phyloP scores from a whole-genome alignment of 805 yeast species.

The Hemisphaericaspora nanyangensis region DNA sequence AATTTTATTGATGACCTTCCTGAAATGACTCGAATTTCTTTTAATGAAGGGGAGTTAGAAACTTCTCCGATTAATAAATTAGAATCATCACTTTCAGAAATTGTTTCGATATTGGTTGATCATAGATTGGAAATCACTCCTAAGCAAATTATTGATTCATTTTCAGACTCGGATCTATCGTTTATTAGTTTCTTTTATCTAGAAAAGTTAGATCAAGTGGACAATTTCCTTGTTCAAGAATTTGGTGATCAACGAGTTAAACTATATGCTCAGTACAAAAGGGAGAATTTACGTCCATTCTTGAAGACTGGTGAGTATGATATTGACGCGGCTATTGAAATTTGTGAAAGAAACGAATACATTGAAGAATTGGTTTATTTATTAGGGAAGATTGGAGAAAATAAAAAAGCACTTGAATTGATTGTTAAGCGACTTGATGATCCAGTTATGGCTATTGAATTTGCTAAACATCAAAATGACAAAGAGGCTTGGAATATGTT shows the following conservation, averaged over 20 bases:
- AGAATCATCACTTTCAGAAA: constrained; percentile 34
- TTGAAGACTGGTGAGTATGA: constrained; percentile 56
- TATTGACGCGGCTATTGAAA: constrained; percentile 62
- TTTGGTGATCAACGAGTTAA: constrained; percentile 67
- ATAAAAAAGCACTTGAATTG: constrained; percentile 66
- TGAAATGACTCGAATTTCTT: constrained; percentile 42
- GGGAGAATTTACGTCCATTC: constrained; percentile 53
- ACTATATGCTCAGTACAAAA: constrained; percentile 62
- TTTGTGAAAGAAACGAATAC: constrained; percentile 53
- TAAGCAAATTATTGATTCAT: constrained; percentile 41
- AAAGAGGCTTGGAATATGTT: constrained; percentile 78
- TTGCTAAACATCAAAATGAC: constrained; percentile 67
- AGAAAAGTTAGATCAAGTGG: constrained; percentile 52
- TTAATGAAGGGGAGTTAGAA: constrained; percentile 32
- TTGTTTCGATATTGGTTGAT: constrained; percentile 54
- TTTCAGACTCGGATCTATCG: constrained; percentile 41
- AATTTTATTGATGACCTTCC: constrained; percentile 50
- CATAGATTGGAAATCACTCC: constrained; percentile 67
- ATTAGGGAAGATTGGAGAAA: constrained; percentile 79
- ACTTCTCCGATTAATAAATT: constrained; percentile 40
- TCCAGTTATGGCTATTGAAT: constrained; percentile 75
- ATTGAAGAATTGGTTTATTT: constrained; percentile 76
- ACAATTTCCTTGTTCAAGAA: constrained; percentile 49
- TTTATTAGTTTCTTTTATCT: constrained; percentile 63
- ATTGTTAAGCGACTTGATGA: constrained; percentile 76